Conservation (phyloP, 2,329 filamentous ascomycete genomes). For the Claviceps monticola region DNA sequence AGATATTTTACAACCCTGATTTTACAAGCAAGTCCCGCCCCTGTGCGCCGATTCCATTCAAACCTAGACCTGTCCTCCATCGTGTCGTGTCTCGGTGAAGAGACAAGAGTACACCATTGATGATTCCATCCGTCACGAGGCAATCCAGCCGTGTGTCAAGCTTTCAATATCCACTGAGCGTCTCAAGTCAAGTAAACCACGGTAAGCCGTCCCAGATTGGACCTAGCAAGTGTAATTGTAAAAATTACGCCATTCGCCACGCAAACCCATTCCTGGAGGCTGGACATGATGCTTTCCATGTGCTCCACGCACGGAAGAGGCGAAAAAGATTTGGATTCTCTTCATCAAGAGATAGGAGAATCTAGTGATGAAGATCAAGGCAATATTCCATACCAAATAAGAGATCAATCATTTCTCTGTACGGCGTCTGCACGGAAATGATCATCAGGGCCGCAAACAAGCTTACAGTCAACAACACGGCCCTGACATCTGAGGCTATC, state of each 20-base stretch:
- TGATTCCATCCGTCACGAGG: too few species aligned
- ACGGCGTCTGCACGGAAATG: not conserved
- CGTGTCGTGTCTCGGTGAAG: not conserved
- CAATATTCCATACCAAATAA: not conserved
- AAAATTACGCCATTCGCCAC: not conserved
- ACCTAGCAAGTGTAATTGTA: too few species aligned
- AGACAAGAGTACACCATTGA: not conserved
- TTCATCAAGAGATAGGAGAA: not conserved
- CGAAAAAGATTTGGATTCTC: not conserved
- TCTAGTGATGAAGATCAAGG: not conserved
- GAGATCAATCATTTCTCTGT: too few species aligned
- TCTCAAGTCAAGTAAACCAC: too few species aligned
- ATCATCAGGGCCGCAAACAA: not conserved
- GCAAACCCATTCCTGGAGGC: not conserved
- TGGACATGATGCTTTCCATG: not conserved
- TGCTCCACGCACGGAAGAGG: not conserved
- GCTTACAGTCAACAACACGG: too few species aligned
- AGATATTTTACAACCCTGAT: not conserved
- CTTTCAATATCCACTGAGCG: too few species aligned
- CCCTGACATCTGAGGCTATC: too few species aligned
- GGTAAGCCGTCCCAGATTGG: too few species aligned
- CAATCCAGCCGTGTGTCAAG: too few species aligned
- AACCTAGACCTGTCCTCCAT: not conserved
- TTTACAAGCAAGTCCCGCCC: slow-evolving; percentile 4
- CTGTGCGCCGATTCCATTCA: not conserved